Conservation (phyloP, 208 protist genomes). For the Leishmania aethiopica region DNA sequence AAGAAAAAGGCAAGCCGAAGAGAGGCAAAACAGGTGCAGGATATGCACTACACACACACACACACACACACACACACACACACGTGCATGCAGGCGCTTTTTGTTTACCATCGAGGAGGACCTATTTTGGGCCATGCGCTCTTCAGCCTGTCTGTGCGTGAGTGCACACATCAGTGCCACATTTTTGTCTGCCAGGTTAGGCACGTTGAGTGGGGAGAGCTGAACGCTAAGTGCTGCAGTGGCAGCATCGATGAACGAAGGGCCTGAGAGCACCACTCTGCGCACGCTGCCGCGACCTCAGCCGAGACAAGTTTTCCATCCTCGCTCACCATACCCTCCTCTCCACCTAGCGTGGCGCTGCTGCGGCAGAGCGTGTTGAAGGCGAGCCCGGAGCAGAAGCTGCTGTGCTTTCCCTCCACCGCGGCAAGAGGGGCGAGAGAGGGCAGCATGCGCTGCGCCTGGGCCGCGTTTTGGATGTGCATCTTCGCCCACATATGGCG, state of each 20-base stretch:
- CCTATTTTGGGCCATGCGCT: neutral
- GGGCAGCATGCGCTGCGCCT: constrained; percentile 66
- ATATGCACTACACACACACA: neutral
- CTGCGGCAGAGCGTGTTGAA: constrained; percentile 41
- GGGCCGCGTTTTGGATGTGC: constrained; percentile 65
- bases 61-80: neutral
- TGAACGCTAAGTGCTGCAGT: constrained; percentile 28
- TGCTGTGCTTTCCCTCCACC: constrained; percentile 15
- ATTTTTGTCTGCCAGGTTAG: constrained; percentile 21
- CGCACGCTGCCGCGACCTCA: constrained; percentile 35
- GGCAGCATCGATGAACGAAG: constrained; percentile 24
- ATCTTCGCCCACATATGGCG: constrained; percentile 68
- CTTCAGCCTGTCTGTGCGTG: neutral
- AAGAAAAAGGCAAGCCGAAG: neutral
- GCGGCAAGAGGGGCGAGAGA: constrained; percentile 48
- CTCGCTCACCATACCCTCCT: constrained; percentile 36
- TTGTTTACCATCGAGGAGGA: neutral
- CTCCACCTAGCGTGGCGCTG: constrained; percentile 34
- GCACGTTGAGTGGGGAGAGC: neutral
- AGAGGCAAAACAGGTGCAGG: neutral
- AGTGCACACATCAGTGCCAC: neutral
- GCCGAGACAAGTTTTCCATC: constrained; percentile 36
- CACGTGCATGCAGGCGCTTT: neutral
- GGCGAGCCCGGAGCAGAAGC: constrained; percentile 37
- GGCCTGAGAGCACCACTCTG: constrained; percentile 37